Base-by-base conservation (phyloP, 441 rosid species). In the Euphorbia neoarborescens region DNA sequence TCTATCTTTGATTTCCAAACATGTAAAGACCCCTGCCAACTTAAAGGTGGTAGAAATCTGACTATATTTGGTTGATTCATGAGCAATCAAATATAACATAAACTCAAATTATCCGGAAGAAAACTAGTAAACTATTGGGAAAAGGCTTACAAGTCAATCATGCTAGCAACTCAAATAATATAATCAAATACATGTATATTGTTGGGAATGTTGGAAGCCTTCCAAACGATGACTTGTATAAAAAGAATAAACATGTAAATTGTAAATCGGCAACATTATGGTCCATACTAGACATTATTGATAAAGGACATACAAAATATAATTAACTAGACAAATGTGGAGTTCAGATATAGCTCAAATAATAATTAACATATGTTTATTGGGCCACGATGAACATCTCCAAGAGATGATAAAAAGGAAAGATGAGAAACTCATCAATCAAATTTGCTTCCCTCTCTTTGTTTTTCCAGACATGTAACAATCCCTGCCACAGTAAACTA, bases 281-380 rank as follows among this genome's bases (percentile, higher is more conserved):
- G 7, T 37, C 40, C 9, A 37, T 37, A 8, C 7, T 10, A 37
- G 4, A 37, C 10, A 10, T 37, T 0, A 37, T 37, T 37, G 40
- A 37, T 37, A 5, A 37, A 37, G 40, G 8, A 37, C 40, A 37
- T 37, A 37, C 10, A 37, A 8, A 37, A 32, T 32, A 37, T 37
- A 50, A 50, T 12, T 34, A 58, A 19, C 1, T 5, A 34, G 65
- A 27, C 0, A 61, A 7, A 77, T 85, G 81, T 85, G 68, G 84
- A 2, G 79, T 82, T 80, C 89, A 87, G 89, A 88, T 88, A 88
- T 85, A 88, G 89, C 89, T 71, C 83, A 19, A 73, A 78, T 51
- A 86, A 81, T 70, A 83, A 83, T 73, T 13, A 66, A 69, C n/a
- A 73, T 77, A 79, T n/a, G 76, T 78, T n/a, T 75, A 83, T 68